Percentiles rank a stretch among this genome's conserved stretches.
phyloP scores from a whole-genome alignment of 441 rosid species.

The Adansonia rubrostipa region DNA sequence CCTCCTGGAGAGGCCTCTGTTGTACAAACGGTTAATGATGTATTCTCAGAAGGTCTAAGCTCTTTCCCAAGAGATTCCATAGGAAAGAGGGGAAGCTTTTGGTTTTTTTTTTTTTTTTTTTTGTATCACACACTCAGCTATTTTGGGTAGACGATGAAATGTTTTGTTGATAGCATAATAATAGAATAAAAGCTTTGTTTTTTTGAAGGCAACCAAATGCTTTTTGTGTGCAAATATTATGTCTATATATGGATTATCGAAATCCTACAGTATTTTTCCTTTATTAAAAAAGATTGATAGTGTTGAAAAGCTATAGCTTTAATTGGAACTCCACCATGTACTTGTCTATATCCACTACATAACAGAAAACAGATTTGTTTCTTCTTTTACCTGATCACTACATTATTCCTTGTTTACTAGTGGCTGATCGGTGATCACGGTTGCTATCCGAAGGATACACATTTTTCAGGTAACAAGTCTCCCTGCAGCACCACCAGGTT shows the following conservation, averaged over 20 bases:
- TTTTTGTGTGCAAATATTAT: constrained; percentile 24
- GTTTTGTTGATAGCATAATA: constrained; percentile 25
- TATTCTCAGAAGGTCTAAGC: constrained; percentile 35
- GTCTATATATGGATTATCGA: not conserved
- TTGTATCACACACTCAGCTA: constrained; percentile 22
- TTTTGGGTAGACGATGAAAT: constrained; percentile 29
- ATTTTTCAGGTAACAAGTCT: constrained; percentile 5
- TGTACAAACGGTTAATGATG: constrained; percentile 27
- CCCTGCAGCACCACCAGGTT: not conserved
- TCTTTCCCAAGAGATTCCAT: constrained; percentile 48
- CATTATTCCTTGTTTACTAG: constrained; percentile 1
- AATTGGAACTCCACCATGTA: constrained; percentile 24
- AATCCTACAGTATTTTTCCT: not conserved
- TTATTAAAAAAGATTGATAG: constrained; percentile 13
- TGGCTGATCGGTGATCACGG: not conserved
- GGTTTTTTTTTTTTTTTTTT: no score
- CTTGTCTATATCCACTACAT: not conserved
- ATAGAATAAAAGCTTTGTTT: constrained; percentile 8
- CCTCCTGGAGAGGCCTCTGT: constrained; percentile 30
- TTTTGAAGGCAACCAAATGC: constrained; percentile 32
- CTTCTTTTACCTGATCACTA: not conserved
- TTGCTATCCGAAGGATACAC: not conserved
- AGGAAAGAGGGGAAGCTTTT: not conserved
- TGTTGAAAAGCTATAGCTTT: constrained; percentile 3
- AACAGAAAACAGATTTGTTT: not conserved